Base-by-base conservation (phyloP, 352 stramenopile genomes). In the Globisporangium camurandrum region DNA sequence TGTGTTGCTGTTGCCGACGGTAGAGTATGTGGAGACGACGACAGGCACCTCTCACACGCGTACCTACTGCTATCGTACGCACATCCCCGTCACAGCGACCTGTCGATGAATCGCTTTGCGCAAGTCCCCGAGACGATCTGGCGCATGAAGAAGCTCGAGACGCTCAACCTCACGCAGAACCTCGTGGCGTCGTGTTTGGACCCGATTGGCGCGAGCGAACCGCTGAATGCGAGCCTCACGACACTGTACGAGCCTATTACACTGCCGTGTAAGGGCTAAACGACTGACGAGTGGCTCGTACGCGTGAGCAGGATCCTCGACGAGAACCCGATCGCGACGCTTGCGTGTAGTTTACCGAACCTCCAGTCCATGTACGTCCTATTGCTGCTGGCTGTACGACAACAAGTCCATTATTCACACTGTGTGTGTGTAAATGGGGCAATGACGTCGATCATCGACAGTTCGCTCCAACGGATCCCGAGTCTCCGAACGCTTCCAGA, bases 141-240 rank as follows among this genome's bases (percentile, higher is more conserved):
- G 64, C 41, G 36, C 19, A 77, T 77, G 56, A 49, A 39, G 19
- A 34, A 55, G 20, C 59, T 77, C 1, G 20, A 19, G 12, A 46
- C 34, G 11, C 51, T 77, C 10, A 54, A 74, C 24, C 23, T 77
- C 8, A 62, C 67, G 6, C 19, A 24, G 3, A 77, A 74, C 41
- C 26, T 31, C 1, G 46, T 77, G 23, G 46, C 55, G 0, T 12
- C 43, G 10, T 77, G 67, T n/a, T 30, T 31, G 26, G 50, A 59
- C 23, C 58, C 58, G 16, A 16, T 23, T 12, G 16, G 36, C 3
- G 14, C 31, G 3, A 33, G 17, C 7, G 12, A 48, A n/a, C 46
- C 27, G 4, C 33, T 45, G 2, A 45, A 46, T 17, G 51, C 53
- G n/a, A 58, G 43, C 19, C 43, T 66, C 27, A 44, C 43, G 17